Conservation (phyloP, 2,329 filamentous ascomycete species). For the Arthrinium phaeospermum region DNA sequence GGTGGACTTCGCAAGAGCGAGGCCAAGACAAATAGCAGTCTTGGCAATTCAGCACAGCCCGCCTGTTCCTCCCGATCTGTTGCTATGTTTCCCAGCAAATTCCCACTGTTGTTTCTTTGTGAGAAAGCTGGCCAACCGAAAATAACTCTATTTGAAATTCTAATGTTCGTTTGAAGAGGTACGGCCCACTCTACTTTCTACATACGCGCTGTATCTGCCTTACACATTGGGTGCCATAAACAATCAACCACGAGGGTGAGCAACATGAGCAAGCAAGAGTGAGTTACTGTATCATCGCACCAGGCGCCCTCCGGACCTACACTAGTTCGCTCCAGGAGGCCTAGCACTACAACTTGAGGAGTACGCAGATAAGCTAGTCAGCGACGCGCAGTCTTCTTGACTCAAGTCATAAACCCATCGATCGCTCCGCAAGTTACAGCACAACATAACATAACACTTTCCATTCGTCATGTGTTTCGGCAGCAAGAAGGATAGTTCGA, state of each 20-base stretch:
- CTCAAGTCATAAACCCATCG: constrained; percentile 9
- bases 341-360: neutral
- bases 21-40: neutral
- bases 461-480: constrained; percentile 55
- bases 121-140: neutral
- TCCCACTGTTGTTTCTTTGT: neutral
- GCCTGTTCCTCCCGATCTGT: neutral
- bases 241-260: neutral
- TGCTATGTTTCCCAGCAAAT: neutral
- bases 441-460: neutral
- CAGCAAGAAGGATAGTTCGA: constrained; percentile 44
- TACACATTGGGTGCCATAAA: neutral
- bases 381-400: constrained; percentile 1
- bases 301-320: neutral
- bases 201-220: neutral
- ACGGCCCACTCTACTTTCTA: neutral
- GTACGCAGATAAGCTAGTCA: neutral
- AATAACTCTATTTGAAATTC: neutral
- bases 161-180: neutral
- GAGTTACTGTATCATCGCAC: constrained; percentile 1
- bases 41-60: constrained; percentile 15
- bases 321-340: neutral
- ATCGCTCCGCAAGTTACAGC: constrained; percentile 4
- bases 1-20: too few relatives aligned
- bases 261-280: neutral